Conservation (phyloP, 140 eudicot genomes). For the Senecio squalidus region DNA sequence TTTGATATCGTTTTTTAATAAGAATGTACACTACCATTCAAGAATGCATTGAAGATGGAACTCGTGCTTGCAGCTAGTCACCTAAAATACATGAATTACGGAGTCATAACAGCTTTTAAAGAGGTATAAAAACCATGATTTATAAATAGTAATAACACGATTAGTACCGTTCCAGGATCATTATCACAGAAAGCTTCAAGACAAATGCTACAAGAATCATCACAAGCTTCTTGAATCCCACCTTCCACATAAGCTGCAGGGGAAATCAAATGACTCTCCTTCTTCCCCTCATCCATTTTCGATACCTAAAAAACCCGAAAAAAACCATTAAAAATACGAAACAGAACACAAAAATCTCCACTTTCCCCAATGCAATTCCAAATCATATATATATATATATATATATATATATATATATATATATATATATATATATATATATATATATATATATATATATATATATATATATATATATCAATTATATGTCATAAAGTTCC, state of each 20-base stretch:
- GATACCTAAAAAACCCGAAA: conserved; percentile 27
- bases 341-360: not conserved
- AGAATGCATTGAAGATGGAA: conserved; percentile 89
- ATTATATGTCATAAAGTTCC: no score
- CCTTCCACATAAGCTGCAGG: conserved; percentile 96
- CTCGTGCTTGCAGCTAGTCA: conserved; percentile 82
- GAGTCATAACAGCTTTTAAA: not conserved
- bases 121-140: not conserved
- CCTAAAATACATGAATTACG: conserved; percentile 33
- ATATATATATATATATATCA: no score
- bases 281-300: conserved; percentile 50
- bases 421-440: no score
- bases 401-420: no score
- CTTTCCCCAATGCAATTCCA: no score
- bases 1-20: no score
- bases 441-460: no score
- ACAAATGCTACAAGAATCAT: conserved; percentile 88
- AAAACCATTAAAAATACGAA: not conserved
- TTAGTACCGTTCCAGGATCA: conserved; percentile 68
- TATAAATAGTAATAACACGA: not conserved
- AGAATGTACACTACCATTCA: no score
- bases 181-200: conserved; percentile 74
- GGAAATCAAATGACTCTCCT: conserved; percentile 49
- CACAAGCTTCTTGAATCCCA: conserved; percentile 84
- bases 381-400: not conserved